Conservation (phyloP, 352 stramenopile species). For the Plasmopara viticola region DNA sequence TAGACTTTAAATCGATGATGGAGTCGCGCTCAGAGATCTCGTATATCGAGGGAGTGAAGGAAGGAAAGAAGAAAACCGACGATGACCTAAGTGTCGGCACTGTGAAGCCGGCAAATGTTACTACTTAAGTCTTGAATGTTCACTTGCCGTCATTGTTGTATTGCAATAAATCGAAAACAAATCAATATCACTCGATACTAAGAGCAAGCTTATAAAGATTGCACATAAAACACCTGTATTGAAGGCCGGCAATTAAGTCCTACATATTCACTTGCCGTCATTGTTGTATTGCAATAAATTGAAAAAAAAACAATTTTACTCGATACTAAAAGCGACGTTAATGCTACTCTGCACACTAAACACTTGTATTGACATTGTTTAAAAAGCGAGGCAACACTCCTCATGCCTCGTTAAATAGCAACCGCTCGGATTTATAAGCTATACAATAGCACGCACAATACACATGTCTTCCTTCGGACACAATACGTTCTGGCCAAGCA, state of each 20-base stretch:
- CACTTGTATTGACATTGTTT: not conserved
- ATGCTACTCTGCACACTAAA: no score
- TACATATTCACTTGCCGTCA: no score
- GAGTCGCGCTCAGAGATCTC: slow-evolving; percentile 50
- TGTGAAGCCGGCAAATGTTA: slow-evolving; percentile 23
- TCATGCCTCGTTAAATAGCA: slow-evolving; percentile 35
- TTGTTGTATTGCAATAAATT: no score
- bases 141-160: not conserved
- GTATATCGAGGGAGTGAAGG: slow-evolving; percentile 38
- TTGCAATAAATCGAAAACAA: not conserved
- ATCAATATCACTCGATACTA: no score
- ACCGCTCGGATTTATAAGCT: slow-evolving; percentile 8
- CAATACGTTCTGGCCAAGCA: slow-evolving; percentile 14
- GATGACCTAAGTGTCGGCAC: slow-evolving; percentile 18
- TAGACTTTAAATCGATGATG: slow-evolving; percentile 59
- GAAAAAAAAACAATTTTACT: no score
- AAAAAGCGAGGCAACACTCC: slow-evolving; percentile 8
- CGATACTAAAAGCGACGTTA: no score
- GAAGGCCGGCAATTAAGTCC: no score
- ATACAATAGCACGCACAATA: slow-evolving; percentile 9
- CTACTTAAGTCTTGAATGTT: slow-evolving; percentile 1
- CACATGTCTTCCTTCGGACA: slow-evolving; percentile 23
- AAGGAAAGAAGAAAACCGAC: slow-evolving; percentile 1
- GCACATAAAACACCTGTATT: no score
- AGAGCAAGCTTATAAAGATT: no score